Evolutionary conservation across 306 rosid species (phyloP).

Genomic region (Myrica gale): DNA sequence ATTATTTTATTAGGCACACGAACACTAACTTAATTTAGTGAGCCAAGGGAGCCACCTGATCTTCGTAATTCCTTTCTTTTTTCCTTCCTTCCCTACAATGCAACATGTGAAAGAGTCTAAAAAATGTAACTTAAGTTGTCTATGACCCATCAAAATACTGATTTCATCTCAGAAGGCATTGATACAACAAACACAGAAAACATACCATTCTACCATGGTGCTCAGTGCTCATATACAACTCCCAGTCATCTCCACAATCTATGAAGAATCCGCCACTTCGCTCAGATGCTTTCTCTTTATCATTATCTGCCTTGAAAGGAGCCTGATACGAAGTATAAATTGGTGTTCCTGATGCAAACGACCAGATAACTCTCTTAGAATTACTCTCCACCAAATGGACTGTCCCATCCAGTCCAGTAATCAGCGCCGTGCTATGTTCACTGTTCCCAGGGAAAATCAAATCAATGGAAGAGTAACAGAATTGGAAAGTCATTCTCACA

Average conservation of each 20-base stretch:
- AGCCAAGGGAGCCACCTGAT: background rate
- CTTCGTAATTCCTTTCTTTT: background rate
- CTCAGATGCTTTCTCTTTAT: constrained; percentile 42
- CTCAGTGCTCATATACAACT: constrained; percentile 46
- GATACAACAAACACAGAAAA: constrained; percentile 14
- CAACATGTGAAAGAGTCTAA: no score
- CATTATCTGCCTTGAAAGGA: constrained; percentile 25
- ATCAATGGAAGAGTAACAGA: background rate
- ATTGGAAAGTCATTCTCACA: constrained; percentile 1
- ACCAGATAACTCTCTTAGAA: constrained; percentile 56
- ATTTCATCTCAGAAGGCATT: background rate
- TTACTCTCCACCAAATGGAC: constrained; percentile 56
- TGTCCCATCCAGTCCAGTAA: constrained; percentile 61
- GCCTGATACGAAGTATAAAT: constrained; percentile 60
- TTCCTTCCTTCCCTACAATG: background rate
- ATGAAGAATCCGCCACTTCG: constrained; percentile 33
- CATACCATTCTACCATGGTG: constrained; percentile 62
- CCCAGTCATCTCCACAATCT: constrained; percentile 81
- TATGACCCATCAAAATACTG: background rate
- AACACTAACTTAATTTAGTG: background rate
- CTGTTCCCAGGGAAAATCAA: constrained; percentile 32
- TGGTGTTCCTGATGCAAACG: constrained; percentile 61
- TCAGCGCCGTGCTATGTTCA: constrained; percentile 41
- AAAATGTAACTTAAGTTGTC: background rate
- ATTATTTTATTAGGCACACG: no score